A percentile compares a stretch with the other conserved stretches of the same genome.
Evolutionary conservation across 148 eudicot genomes (phyloP).

Genomic region (Gaultheria prostrata): DNA sequence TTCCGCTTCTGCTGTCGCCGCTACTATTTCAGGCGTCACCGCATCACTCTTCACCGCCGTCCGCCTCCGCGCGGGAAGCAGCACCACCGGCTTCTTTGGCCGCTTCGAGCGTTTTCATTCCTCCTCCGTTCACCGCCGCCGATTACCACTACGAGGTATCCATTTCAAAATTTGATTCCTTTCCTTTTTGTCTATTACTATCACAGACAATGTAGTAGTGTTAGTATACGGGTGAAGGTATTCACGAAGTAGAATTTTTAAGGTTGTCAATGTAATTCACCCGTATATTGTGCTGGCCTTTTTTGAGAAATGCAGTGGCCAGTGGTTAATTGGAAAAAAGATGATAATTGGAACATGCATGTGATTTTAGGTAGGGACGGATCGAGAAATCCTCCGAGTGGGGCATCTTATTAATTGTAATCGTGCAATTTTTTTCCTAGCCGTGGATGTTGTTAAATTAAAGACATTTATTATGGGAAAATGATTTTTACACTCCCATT

Average conservation of each 20-base stretch:
- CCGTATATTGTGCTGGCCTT: not conserved
- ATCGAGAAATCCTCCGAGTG: too few species aligned
- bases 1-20: constrained; percentile 14
- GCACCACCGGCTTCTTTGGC: not conserved
- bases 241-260: too few species aligned
- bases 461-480: too few species aligned
- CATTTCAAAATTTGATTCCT: not conserved
- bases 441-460: too few species aligned
- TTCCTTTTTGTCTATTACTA: not conserved
- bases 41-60: not conserved
- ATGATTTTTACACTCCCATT: too few species aligned
- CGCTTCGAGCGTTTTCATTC: not conserved
- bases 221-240: not conserved
- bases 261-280: not conserved
- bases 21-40: not conserved
- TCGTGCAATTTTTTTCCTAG: too few species aligned
- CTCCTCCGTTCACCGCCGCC: not conserved
- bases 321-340: not conserved
- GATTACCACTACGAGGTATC: constrained; percentile 7
- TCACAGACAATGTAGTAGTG: not conserved
- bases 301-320: not conserved
- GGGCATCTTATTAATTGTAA: too few species aligned
- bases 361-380: too few species aligned
- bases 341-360: too few species aligned
- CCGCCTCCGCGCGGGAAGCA: not conserved